These are phyloP conservation scores for Fraxinus albicans DNA, from an alignment of 305 asterid genomes.

Conservation along the genomic window DNA sequence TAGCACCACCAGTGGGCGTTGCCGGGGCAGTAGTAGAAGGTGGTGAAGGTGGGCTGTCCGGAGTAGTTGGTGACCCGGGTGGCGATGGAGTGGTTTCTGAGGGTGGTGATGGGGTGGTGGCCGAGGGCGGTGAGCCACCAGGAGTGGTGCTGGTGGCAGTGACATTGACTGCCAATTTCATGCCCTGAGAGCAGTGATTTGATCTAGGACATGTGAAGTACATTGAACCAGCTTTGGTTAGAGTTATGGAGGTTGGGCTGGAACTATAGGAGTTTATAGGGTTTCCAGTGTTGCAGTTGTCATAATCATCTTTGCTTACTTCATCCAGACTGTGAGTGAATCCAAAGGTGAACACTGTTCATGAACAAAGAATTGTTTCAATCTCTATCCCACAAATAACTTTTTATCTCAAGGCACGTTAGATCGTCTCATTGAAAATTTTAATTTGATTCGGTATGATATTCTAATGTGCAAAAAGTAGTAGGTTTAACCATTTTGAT, in stretches of 20 bases:
- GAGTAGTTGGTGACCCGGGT: not conserved
- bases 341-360: constrained; percentile 31
- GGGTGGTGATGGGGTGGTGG: constrained; percentile 9
- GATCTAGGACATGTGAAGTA: constrained; percentile 31
- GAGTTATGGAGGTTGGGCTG: constrained; percentile 24
- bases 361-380: not conserved
- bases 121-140: constrained; percentile 18
- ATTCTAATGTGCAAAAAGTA: not conserved
- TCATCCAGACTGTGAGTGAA: constrained; percentile 26
- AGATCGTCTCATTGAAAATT: not conserved
- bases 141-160: not conserved
- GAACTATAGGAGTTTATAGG: constrained; percentile 19
- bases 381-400: not conserved
- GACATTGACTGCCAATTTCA: constrained; percentile 35
- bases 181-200: constrained; percentile 32
- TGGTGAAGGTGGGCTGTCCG: constrained; percentile 14
- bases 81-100: constrained; percentile 17
- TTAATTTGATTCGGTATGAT: not conserved
- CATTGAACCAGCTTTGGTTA: constrained; percentile 18
- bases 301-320: constrained; percentile 26
- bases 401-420: not conserved
- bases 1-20: constrained; percentile 22
- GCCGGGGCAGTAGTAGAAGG: not conserved
- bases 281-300: constrained; percentile 30
- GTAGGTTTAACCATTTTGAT: too few relatives aligned